Percentiles rank a stretch among this genome's conserved stretches.
These are phyloP conservation scores for Talaromyces albobiverticillius DNA, from an alignment of 2,329 filamentous ascomycete genomes.

Conservation along the genomic window DNA sequence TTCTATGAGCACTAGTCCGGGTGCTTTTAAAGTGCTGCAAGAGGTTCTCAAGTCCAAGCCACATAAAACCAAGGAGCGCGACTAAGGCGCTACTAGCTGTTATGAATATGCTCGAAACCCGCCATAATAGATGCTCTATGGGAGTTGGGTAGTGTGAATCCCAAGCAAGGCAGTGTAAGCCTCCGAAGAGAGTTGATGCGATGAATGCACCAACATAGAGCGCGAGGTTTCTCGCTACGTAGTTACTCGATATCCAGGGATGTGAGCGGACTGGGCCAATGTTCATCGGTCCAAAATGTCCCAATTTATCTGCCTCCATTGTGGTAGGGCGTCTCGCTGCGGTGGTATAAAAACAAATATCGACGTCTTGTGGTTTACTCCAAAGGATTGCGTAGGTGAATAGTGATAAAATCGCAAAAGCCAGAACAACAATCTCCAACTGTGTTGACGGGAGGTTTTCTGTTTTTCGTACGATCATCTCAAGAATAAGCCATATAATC, in stretches of 20 bases:
- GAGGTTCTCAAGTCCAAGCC: background rate
- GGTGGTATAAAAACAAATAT: conserved; percentile 16
- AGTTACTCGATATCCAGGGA: background rate
- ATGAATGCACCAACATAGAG: background rate
- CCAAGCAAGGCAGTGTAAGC: conserved; percentile 24
- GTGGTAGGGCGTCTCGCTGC: conserved; percentile 5
- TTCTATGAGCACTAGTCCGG: too few relatives aligned
- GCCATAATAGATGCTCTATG: conserved; percentile 21
- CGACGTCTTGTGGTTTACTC: conserved; percentile 22
- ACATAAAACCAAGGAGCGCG: background rate
- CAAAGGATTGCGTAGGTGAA: conserved; percentile 19
- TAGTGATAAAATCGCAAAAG: conserved; percentile 22
- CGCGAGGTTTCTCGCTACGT: background rate
- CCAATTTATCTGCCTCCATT: background rate
- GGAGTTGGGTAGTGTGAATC: conserved; percentile 24
- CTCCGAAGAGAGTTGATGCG: conserved; percentile 17
- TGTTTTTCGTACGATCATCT: conserved; percentile 21
- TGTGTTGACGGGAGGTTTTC: conserved; percentile 23
- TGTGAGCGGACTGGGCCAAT: background rate
- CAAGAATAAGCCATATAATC: conserved; percentile 21
- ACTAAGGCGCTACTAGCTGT: background rate
- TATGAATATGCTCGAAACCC: conserved; percentile 13
- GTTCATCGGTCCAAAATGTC: background rate
- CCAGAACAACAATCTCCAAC: conserved; percentile 23
- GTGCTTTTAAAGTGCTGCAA: background rate